Base-by-base conservation (phyloP, 805 yeast genomes). In the Wickerhamomyces pijperi region DNA sequence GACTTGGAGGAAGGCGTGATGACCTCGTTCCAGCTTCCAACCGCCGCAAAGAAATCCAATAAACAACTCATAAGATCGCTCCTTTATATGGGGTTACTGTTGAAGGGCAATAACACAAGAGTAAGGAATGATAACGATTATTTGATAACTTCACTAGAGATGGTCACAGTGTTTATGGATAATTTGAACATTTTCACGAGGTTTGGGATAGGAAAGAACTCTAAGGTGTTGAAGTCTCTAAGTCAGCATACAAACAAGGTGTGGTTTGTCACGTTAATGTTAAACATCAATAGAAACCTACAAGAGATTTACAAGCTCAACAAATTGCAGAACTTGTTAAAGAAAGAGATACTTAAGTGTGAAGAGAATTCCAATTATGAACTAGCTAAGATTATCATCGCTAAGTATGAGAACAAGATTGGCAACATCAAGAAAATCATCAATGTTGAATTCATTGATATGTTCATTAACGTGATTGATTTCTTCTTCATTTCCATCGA, bases 181-280 rank as follows among this genome's bases (percentile, higher is more conserved):
- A 48, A 48, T 18, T 19, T 47, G 9, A 41, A 46, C 34, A 12
- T 46, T 1, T 13, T 48, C 3, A 39, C 47, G 2, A 46, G 43
- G 31, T 37, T 46, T 34, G 47, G 46, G 3, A 41, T 48, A 25
- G 47, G 46, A 2, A 44, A 40, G 23, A 36, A 42, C 21, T 40
- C 45, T 1, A 42, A 37, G 11, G 12, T 38, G 3, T 23, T 48
- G 7, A 19, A 37, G 9, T 18, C 18, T 4, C 18, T 43, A 3
- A 39, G 36, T 17, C 23, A 21, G 8, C 42, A 40, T 28, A 41
- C 47, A 2, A 42, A 42, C 31, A 46, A 45, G 32, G 38, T 47
- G 2, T 48, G 52, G 52, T 45, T 46, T 25, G 35, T 48, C 1
- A 48, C 47, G 1, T 23, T 48, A 14, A 13, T 48, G 9, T 41